These are phyloP conservation scores for Coniosporium apollinis DNA, from an alignment of 495 filamentous ascomycete species.

Conservation along the genomic window DNA sequence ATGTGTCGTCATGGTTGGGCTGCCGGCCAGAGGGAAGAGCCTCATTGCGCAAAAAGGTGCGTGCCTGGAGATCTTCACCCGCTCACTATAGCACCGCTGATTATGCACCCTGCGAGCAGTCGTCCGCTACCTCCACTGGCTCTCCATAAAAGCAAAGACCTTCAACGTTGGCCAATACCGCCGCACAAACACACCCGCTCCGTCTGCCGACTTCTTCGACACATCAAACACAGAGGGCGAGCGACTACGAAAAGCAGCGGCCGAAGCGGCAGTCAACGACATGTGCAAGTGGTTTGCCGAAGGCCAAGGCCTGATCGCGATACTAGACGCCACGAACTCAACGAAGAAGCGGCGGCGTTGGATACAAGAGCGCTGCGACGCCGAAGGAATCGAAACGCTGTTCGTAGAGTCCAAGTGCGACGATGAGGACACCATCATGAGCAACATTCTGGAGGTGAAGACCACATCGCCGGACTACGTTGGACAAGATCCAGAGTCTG, in stretches of 20 bases:
- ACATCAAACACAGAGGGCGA: slow-evolving; percentile 76
- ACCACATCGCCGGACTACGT: slow-evolving; percentile 87
- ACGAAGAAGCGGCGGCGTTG: slow-evolving; percentile 77
- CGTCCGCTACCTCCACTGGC: slow-evolving; percentile 88
- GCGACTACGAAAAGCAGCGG: slow-evolving; percentile 68
- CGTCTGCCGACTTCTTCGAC: slow-evolving; percentile 85
- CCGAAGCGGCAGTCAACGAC: slow-evolving; percentile 74
- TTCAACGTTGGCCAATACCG: slow-evolving; percentile 98
- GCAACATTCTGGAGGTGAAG: slow-evolving; percentile 95
- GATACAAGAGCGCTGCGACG: slow-evolving; percentile 61
- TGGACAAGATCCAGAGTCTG: slow-evolving; percentile 82
- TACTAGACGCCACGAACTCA: slow-evolving; percentile 90
- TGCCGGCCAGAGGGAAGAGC: slow-evolving; percentile 90
- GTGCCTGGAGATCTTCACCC: slow-evolving; percentile 11
- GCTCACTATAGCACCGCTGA: slow-evolving; percentile 2
- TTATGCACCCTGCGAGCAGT: no score
- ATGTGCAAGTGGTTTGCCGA: slow-evolving; percentile 81
- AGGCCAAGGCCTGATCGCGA: slow-evolving; percentile 62
- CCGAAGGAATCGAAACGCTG: slow-evolving; percentile 68
- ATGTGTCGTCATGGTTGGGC: slow-evolving; percentile 96
- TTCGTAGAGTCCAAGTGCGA: slow-evolving; percentile 96
- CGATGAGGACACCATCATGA: slow-evolving; percentile 86
- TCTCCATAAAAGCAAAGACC: slow-evolving; percentile 76
- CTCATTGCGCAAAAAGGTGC: slow-evolving; percentile 93
- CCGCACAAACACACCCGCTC: slow-evolving; percentile 68